These are phyloP conservation scores for Malbranchea cinnamomea DNA, from an alignment of 2,329 filamentous ascomycete species.

Conservation along the genomic window DNA sequence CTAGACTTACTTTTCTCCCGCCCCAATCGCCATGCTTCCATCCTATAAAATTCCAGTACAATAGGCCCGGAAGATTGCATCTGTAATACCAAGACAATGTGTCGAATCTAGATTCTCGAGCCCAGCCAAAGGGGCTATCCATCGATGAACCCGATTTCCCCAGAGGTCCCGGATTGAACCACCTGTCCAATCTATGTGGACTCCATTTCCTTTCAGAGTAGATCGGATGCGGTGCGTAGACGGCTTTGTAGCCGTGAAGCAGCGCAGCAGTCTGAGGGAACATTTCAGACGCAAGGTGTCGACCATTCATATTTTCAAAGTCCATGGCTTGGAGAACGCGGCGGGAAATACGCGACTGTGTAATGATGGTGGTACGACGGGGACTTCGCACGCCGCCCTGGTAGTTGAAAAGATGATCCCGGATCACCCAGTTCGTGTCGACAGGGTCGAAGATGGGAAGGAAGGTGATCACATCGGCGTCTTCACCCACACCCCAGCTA, in stretches of 20 bases:
- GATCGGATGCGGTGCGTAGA: slow-evolving; percentile 64
- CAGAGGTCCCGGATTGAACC: slow-evolving; percentile 20
- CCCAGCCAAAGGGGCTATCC: slow-evolving; percentile 21
- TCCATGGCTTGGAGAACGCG: slow-evolving; percentile 63
- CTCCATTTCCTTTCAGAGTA: slow-evolving; percentile 63
- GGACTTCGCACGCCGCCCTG: slow-evolving; percentile 44
- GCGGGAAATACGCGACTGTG: slow-evolving; percentile 58
- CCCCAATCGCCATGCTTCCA: slow-evolving; percentile 16
- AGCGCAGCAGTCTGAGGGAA: slow-evolving; percentile 57
- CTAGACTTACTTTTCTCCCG: slow-evolving; percentile 7
- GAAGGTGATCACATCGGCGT: slow-evolving; percentile 59
- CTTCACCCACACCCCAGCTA: slow-evolving; percentile 61
- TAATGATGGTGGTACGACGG: slow-evolving; percentile 62
- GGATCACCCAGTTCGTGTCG: slow-evolving; percentile 51
- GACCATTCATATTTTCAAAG: slow-evolving; percentile 55
- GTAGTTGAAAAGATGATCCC: slow-evolving; percentile 24
- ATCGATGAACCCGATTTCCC: slow-evolving; percentile 17
- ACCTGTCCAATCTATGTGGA: slow-evolving; percentile 15
- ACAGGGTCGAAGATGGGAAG: slow-evolving; percentile 66
- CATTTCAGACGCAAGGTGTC: slow-evolving; percentile 71
- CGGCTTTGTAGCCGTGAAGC: slow-evolving; percentile 64
- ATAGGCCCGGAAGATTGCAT: slow-evolving; percentile 17
- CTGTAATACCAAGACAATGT: slow-evolving; percentile 22
- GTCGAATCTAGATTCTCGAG: slow-evolving; percentile 19
- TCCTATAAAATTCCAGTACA: slow-evolving; percentile 19